Evolutionary conservation across 2,329 filamentous ascomycete species (phyloP).

Genomic region (Stachybotrys echinatus): DNA sequence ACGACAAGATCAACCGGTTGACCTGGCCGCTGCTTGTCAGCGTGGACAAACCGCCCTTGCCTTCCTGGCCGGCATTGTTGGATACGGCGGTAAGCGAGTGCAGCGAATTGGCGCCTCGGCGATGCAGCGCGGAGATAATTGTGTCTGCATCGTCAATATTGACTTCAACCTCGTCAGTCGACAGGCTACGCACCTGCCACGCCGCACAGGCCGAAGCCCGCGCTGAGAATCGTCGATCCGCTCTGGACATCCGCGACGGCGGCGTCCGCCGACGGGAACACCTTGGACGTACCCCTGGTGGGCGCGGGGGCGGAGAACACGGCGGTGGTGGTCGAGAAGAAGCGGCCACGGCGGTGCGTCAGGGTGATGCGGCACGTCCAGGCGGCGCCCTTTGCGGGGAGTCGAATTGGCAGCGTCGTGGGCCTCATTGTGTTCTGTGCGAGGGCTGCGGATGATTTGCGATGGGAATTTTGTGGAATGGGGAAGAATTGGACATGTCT

Average conservation of each 20-base stretch:
- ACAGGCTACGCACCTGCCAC: constrained; percentile 54
- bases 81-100: constrained; percentile 70
- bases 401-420: too few relatives aligned
- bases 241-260: constrained; percentile 68
- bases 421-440: too few relatives aligned
- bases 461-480: too few relatives aligned
- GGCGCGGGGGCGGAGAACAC: not conserved
- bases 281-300: constrained; percentile 35
- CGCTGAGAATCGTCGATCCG: constrained; percentile 66
- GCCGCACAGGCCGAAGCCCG: constrained; percentile 78
- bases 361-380: not conserved
- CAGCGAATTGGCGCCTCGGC: constrained; percentile 53
- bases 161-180: not conserved
- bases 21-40: constrained; percentile 67
- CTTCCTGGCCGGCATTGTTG: constrained; percentile 72
- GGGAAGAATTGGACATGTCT: too few relatives aligned
- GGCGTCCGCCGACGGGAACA: constrained; percentile 54
- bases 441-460: too few relatives aligned
- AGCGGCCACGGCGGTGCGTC: not conserved
- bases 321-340: not conserved
- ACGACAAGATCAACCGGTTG: constrained; percentile 67
- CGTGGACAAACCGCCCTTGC: constrained; percentile 62
- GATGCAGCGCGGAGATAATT: constrained; percentile 62
- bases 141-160: constrained; percentile 45
- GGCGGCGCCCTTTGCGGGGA: too few relatives aligned